Percentiles rank a stretch among this genome's conserved stretches.
phyloP scores from a whole-genome alignment of 148 eudicot species.

The Fallopia convolvulus region DNA sequence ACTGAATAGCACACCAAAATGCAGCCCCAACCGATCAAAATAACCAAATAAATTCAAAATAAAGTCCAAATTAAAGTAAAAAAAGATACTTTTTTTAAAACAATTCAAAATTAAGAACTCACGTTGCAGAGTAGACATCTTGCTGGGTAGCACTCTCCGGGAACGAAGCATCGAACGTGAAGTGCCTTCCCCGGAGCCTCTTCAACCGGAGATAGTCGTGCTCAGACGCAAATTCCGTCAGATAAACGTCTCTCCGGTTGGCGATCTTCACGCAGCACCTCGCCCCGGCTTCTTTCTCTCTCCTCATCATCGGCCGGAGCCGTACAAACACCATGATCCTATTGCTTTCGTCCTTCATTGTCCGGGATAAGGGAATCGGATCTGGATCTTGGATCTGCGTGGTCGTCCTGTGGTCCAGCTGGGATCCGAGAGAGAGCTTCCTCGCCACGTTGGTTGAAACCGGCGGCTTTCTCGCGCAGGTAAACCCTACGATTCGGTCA shows the following conservation, averaged over 20 bases:
- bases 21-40: not conserved
- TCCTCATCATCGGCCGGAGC: constrained; percentile 77
- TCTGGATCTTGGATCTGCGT: constrained; percentile 12
- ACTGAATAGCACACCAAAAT: not conserved
- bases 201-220: constrained; percentile 76
- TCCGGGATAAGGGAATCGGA: not conserved
- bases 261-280: constrained; percentile 58
- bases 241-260: constrained; percentile 61
- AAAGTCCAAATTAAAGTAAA: not conserved
- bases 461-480: constrained; percentile 39
- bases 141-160: constrained; percentile 59
- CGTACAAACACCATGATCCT: constrained; percentile 81
- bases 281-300: constrained; percentile 60
- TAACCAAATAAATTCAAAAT: not conserved
- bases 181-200: constrained; percentile 82
- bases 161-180: constrained; percentile 78
- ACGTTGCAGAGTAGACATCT: constrained; percentile 83
- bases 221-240: constrained; percentile 67
- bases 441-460: constrained; percentile 40
- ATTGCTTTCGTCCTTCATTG: constrained; percentile 11
- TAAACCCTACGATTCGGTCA: constrained; percentile 42
- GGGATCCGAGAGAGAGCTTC: constrained; percentile 53
- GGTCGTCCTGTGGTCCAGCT: not conserved
- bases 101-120: constrained; percentile 23
- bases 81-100: not conserved